Percentiles rank a stretch among this genome's conserved stretches.
Conservation (phyloP, 1,139 yeast species). For the Yamadazyma siamensis region DNA sequence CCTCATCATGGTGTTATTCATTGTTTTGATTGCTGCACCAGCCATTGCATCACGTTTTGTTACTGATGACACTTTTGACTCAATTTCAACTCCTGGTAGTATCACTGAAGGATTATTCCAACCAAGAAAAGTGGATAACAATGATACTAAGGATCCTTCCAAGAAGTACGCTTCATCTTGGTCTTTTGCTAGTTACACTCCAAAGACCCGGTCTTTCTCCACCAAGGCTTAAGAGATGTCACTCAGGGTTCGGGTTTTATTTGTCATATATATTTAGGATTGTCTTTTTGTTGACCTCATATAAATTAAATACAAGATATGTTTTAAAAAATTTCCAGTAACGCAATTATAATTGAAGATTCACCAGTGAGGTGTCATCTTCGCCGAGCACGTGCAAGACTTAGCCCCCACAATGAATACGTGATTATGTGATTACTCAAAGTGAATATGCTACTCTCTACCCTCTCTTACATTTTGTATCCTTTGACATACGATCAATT, state of each 20-base stretch:
- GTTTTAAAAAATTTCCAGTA: too few species aligned
- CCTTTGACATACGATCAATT: too few species aligned
- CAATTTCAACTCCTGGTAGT: constrained; percentile 26
- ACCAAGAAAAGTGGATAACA: constrained; percentile 76
- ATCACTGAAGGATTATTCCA: constrained; percentile 76
- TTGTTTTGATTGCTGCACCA: constrained; percentile 84
- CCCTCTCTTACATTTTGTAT: too few species aligned
- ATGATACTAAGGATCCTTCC: constrained; percentile 68
- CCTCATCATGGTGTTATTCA: constrained; percentile 62
- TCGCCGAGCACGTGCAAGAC: too few species aligned
- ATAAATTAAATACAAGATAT: constrained; percentile 6
- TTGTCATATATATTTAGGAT: constrained; percentile 14
- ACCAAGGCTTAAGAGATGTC: constrained; percentile 65
- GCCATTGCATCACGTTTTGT: constrained; percentile 62
- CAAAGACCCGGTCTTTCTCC: constrained; percentile 54
- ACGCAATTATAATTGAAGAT: too few species aligned
- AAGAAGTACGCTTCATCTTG: constrained; percentile 48
- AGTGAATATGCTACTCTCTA: too few species aligned
- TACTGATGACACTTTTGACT: constrained; percentile 28
- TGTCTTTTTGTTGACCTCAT: constrained; percentile 8
- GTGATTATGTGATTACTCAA: too few species aligned
- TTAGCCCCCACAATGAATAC: too few species aligned
- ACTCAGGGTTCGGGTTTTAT: too few species aligned
- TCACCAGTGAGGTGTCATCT: too few species aligned
- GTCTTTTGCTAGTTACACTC: constrained; percentile 48